Conservation (phyloP, 148 eudicot species). For the Vaccinium macrocarpon region DNA sequence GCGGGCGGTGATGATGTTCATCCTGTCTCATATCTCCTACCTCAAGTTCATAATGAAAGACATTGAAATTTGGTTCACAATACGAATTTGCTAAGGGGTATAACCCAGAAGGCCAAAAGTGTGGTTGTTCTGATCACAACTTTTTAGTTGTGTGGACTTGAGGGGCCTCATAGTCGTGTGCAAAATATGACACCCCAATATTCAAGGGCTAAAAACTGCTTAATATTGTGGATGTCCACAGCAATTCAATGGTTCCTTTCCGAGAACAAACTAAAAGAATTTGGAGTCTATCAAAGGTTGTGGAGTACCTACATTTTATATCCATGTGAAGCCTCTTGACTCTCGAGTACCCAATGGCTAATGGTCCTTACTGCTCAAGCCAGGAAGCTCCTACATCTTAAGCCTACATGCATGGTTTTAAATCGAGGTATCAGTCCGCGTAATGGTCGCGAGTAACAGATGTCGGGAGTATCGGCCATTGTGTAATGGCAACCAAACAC, state of each 20-base stretch:
- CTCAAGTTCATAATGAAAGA: background rate
- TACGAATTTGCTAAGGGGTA: background rate
- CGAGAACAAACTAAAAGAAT: background rate
- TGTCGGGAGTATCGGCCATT: too few relatives aligned
- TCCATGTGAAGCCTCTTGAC: too few relatives aligned
- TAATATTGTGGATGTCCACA: background rate
- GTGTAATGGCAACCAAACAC: too few relatives aligned
- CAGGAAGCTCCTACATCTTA: constrained; percentile 1
- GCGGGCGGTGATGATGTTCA: background rate
- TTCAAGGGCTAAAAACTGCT: background rate
- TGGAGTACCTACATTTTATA: background rate
- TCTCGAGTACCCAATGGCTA: background rate
- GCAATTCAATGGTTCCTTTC: background rate
- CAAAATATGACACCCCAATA: background rate
- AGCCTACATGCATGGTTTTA: background rate
- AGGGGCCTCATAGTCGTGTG: background rate
- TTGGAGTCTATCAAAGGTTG: background rate
- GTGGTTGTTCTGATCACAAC: background rate
- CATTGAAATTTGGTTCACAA: background rate
- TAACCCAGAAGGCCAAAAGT: background rate
- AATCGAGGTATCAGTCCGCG: too few relatives aligned
- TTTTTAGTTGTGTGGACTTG: background rate
- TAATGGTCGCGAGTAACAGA: too few relatives aligned
- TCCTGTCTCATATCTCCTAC: background rate
- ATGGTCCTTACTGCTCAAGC: background rate